A percentile compares a stretch with the other conserved stretches of the same genome.
Evolutionary conservation across 495 filamentous ascomycete species (phyloP).

Genomic region (Staphylotrichum longicolle): DNA sequence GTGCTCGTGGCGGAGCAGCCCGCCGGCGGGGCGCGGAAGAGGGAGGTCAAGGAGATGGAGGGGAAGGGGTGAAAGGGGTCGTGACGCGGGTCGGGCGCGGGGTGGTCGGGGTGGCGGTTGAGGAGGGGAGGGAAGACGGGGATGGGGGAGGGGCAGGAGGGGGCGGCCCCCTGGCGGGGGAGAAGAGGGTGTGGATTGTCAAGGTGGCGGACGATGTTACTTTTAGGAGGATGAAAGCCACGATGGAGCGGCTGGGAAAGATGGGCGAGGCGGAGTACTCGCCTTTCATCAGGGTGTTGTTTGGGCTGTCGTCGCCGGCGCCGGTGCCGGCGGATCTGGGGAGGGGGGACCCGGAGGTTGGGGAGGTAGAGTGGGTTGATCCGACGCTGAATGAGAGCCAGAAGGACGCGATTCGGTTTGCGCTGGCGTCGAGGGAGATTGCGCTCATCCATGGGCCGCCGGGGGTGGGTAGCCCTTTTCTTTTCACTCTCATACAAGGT

Average conservation of each 20-base stretch:
- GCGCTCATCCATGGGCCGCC: constrained; percentile 95
- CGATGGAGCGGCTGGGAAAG: constrained; percentile 76
- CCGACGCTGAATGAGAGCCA: constrained; percentile 82
- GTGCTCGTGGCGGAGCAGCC: constrained; percentile 77
- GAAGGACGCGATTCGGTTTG: constrained; percentile 87
- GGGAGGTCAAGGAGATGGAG: constrained; percentile 63
- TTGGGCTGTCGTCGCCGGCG: constrained; percentile 65
- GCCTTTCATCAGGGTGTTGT: constrained; percentile 75
- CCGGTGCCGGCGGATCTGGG: constrained; percentile 48
- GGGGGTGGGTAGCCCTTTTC: constrained; percentile 49
- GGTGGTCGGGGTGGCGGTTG: constrained; percentile 69
- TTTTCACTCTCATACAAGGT: background rate
- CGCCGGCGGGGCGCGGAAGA: constrained; percentile 65
- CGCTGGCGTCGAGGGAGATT: constrained; percentile 76
- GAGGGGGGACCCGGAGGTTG: constrained; percentile 41
- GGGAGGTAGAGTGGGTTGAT: constrained; percentile 69
- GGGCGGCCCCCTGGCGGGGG: constrained; percentile 53
- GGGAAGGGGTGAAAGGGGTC: constrained; percentile 70
- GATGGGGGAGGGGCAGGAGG: constrained; percentile 66
- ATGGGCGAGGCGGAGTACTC: constrained; percentile 68
- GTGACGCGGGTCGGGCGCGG: constrained; percentile 66
- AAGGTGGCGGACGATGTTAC: constrained; percentile 97
- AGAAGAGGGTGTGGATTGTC: constrained; percentile 64
- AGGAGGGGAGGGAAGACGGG: constrained; percentile 56
- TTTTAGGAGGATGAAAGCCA: constrained; percentile 85